Evolutionary conservation across 345 rosid genomes (phyloP), one percentile per base, ranked within the genome.

Genomic region (Citrus medica): DNA sequence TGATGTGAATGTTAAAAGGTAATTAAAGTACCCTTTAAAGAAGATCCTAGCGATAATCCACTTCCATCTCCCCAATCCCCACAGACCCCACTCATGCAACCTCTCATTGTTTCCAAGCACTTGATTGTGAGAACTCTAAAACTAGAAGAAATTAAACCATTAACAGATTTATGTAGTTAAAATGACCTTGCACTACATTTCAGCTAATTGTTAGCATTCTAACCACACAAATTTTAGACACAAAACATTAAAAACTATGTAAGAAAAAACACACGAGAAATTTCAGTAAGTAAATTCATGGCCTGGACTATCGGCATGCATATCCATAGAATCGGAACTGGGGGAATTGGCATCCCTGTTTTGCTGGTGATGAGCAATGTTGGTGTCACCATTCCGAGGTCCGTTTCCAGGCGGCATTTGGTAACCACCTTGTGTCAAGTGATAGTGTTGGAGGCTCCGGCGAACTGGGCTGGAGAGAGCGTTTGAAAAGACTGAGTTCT

Each of bases 381-480:
- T 80, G 63, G 55, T 17, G 13, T 78, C 84, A 7, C 10, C 38
- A 27, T 66, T 78, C 78, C 79, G 82, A 19, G 80, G 65, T 27
- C 79, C 84, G 68, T 75, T 81, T 65, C 79, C 82, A 1, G 79
- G 4, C 9, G 79, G 33, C 76, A 42, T 76, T 69, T 83, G 70
- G 67, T 79, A 82, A 64, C 82, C 80, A 10, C 80, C 78, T 73
- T 84, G 89, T 30, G 84, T 71, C 81, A 87, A 78, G 79, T 90
- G 86, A 83, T 82, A 89, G 60, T 84, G 85, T 74, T 90, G 94
- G 73, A 90, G 92, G 85, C 92, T 90, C 74, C 91, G 84, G 24
- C 90, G 90, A 74, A 90, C 86, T 2, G 97, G 94, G 79, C 97
- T 90, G 28, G 94, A 90, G 27, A 92, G 89, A 63, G 86, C 92